Evolutionary conservation across 2,329 filamentous ascomycete genomes (phyloP).

Genomic region (Rutstroemia sp.): DNA sequence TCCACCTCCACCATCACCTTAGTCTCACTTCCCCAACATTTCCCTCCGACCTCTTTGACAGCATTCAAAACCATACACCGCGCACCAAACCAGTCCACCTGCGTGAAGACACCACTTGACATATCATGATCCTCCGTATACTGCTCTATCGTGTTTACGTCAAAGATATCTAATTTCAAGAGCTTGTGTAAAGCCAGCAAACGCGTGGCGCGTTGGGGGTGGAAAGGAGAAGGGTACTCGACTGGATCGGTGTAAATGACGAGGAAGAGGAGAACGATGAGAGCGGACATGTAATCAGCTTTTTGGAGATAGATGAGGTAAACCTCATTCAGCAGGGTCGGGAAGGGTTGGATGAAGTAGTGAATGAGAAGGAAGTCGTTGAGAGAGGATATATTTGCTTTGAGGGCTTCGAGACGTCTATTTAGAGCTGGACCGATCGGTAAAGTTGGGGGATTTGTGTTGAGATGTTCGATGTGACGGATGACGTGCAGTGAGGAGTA

Average conservation of each 20-base stretch:
- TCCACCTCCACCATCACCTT: background rate
- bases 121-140: background rate
- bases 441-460: background rate
- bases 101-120: background rate
- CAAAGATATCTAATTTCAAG: constrained; percentile 39
- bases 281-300: constrained; percentile 40
- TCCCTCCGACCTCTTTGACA: background rate
- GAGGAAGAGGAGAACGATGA: constrained; percentile 35
- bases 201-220: constrained; percentile 42
- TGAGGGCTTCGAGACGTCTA: background rate
- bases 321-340: constrained; percentile 37
- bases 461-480: background rate
- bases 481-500: constrained; percentile 5
- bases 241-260: constrained; percentile 39
- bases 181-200: constrained; percentile 46
- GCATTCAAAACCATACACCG: constrained; percentile 3
- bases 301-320: constrained; percentile 36
- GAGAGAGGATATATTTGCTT: background rate
- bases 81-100: constrained; percentile 12
- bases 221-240: constrained; percentile 43
- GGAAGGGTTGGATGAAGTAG: constrained; percentile 11
- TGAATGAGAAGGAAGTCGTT: constrained; percentile 10
- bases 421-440: background rate
- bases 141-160: constrained; percentile 16
- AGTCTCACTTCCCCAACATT: constrained; percentile 2